Evolutionary conservation across 2,329 filamentous ascomycete genomes (phyloP).

Genomic region (Colletotrichum sp.): DNA sequence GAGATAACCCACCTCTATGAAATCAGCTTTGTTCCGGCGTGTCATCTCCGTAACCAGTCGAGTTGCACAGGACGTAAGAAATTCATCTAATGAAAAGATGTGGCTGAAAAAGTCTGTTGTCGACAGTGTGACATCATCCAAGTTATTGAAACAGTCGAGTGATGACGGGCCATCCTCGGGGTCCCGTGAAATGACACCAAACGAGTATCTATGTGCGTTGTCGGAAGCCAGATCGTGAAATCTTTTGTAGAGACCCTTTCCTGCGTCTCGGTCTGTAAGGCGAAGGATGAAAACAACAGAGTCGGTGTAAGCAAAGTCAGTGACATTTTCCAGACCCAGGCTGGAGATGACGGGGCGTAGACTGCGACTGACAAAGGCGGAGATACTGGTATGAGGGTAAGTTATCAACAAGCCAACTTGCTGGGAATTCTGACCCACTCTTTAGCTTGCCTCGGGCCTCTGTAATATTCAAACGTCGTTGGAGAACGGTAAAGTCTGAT

Average conservation of each 20-base stretch:
- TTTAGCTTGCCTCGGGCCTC: conserved; percentile 44
- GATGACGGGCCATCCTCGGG: conserved; percentile 15
- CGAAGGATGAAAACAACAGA: conserved; percentile 47
- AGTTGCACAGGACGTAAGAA: conserved; percentile 41
- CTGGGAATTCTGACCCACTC: conserved; percentile 33
- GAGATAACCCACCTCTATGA: background rate
- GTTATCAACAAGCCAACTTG: background rate
- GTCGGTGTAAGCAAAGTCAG: conserved; percentile 40
- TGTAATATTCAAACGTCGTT: conserved; percentile 40
- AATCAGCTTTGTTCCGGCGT: conserved; percentile 45
- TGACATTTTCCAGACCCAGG: background rate
- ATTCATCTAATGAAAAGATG: conserved; percentile 35
- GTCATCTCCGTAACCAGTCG: conserved; percentile 49
- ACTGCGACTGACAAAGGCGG: background rate
- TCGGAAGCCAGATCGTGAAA: conserved; percentile 37
- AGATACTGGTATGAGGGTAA: background rate
- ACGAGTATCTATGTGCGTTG: conserved; percentile 46
- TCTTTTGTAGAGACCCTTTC: conserved; percentile 27
- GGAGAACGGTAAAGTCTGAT: conserved; percentile 45
- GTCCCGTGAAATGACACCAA: conserved; percentile 33
- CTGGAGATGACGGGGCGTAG: conserved; percentile 25
- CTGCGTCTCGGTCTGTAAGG: conserved; percentile 31
- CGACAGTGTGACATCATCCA: conserved; percentile 37
- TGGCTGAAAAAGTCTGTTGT: conserved; percentile 34
- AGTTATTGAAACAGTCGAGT: conserved; percentile 46